A percentile compares a stretch with the other conserved stretches of the same genome.
These are phyloP conservation scores for Chenopodium quinoa DNA, from an alignment of 148 eudicot species.

Conservation along the genomic window DNA sequence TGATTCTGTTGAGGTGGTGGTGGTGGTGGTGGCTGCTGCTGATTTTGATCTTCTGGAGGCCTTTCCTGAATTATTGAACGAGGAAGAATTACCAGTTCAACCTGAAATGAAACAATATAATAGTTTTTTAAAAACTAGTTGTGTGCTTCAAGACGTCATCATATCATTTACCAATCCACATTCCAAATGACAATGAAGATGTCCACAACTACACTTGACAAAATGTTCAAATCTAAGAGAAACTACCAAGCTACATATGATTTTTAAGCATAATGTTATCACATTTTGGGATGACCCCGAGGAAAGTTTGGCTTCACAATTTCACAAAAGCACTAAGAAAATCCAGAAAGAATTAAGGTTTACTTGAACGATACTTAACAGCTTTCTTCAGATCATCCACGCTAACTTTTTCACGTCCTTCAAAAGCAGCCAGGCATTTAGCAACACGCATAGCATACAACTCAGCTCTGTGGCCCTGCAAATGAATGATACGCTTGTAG, in stretches of 20 bases:
- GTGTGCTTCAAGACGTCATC: background rate
- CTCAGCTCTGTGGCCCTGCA: slow-evolving; percentile 98
- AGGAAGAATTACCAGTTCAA: slow-evolving; percentile 95
- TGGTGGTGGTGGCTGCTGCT: slow-evolving; percentile 96
- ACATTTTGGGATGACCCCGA: background rate
- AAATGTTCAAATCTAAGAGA: background rate
- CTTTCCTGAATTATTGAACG: slow-evolving; percentile 75
- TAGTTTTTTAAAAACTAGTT: background rate
- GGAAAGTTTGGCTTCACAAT: background rate
- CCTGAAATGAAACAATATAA: slow-evolving; percentile 50
- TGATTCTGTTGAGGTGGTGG: slow-evolving; percentile 97
- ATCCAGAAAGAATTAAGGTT: slow-evolving; percentile 8
- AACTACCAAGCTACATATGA: background rate
- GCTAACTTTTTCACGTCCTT: slow-evolving; percentile 89
- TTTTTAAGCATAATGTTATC: background rate
- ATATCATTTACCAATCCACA: background rate
- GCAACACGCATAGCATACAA: slow-evolving; percentile 97
- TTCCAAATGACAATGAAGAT: background rate
- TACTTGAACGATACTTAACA: slow-evolving; percentile 50
- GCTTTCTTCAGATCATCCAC: slow-evolving; percentile 98
- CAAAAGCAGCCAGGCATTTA: slow-evolving; percentile 87
- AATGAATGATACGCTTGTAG: slow-evolving; percentile 17
- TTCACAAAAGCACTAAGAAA: background rate
- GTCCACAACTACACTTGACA: background rate
- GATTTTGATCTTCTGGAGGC: slow-evolving; percentile 82